Evolutionary conservation across 306 rosid species (phyloP), one percentile per base, ranked within the genome.

Genomic region (Cucurbita moschata): DNA sequence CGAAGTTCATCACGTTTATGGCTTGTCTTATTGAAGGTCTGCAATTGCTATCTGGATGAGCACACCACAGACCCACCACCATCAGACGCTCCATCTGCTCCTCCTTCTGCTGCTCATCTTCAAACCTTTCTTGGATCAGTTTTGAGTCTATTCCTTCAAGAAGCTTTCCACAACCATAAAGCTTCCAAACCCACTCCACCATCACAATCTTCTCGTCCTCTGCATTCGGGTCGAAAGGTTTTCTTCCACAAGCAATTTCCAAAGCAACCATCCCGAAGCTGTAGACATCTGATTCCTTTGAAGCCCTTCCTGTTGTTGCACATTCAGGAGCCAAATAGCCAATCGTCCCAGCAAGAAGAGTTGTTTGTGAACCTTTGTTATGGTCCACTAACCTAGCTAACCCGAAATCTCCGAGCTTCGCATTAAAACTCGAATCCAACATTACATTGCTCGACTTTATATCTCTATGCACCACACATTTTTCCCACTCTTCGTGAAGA

Each of bases 241-340:
- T 82, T 79, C 82, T 85, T 30, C 92, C 88, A 50, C 83, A 71
- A 0, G 85, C 85, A 37, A 86, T 79, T 68, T 86, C 92, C 73
- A 85, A 77, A 15, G 79, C 65, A 5, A 87, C 85, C 6, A 87
- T 51, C 0, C 92, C 87, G 16, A 87, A 87, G 40, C 85, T 78
- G 40, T 40, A 81, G 0, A 81, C 74, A 70, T 81, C 84, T 0
- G 77, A 76, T 23, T 59, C 79, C 16, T 59, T 73, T 13, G 81
- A 74, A 11, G 77, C 79, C 51, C 18, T 69, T 2, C 84, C 68
- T 1, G 72, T 23, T 1, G 4, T 37, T 1, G 8, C 42, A 55
- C 71, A 81, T n/a, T 81, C 79, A 0, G 75, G 82, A 16, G 85
- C 85, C 57, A 81, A 2, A 58, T 78, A 81, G 15, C 85, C 82